These are phyloP conservation scores for Mycena polygramma DNA, from an alignment of 768 basidiomycete species.

Conservation along the genomic window DNA sequence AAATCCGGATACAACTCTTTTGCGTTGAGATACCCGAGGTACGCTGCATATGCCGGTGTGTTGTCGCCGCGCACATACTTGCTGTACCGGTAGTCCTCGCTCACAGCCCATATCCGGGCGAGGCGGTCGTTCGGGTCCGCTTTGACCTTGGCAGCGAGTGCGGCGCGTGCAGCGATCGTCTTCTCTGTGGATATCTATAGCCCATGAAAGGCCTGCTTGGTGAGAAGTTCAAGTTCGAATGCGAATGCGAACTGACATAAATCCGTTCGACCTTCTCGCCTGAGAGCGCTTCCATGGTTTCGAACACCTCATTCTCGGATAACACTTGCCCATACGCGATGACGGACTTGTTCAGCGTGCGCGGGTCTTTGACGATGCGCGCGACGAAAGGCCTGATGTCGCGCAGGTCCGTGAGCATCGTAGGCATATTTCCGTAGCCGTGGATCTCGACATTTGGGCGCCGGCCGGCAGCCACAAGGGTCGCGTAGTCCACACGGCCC, in stretches of 20 bases:
- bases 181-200: conserved; percentile 19
- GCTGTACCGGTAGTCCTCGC: conserved; percentile 38
- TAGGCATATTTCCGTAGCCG: conserved; percentile 37
- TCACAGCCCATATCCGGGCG: not conserved
- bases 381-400: conserved; percentile 46
- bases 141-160: not conserved
- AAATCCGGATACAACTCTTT: conserved; percentile 47
- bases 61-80: conserved; percentile 48
- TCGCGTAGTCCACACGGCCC: conserved; percentile 31
- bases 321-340: conserved; percentile 44
- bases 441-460: conserved; percentile 33
- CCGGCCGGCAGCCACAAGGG: no score
- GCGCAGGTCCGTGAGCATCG: conserved; percentile 41
- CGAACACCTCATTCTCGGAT: conserved; percentile 41
- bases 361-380: conserved; percentile 46
- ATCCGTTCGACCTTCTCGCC: conserved; percentile 40
- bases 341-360: conserved; percentile 48
- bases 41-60: conserved; percentile 40
- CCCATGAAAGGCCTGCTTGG: no score
- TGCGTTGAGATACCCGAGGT: conserved; percentile 45
- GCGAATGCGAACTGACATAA: conserved; percentile 21
- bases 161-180: conserved; percentile 8
- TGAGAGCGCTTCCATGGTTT: conserved; percentile 37
- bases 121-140: conserved; percentile 2
- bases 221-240: not conserved